Evolutionary conservation across 306 rosid species (phyloP).

Genomic region (Myrica gale): DNA sequence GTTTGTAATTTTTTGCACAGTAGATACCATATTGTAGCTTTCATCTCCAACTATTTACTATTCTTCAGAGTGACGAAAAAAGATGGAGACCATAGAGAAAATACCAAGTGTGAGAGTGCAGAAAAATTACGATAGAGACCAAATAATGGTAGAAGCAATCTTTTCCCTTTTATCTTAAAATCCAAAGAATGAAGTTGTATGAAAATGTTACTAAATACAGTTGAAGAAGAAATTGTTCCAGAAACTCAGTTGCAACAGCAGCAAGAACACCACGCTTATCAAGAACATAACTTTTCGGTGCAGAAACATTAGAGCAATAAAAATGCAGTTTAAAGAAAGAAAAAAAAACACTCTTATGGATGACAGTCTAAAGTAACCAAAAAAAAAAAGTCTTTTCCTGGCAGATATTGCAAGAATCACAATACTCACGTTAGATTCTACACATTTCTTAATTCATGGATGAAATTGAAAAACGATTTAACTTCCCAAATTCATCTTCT

Average conservation of each 20-base stretch:
- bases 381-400: not conserved
- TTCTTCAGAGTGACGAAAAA: not conserved
- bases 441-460: not conserved
- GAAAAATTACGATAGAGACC: not conserved
- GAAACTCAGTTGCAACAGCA: not conserved
- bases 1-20: not conserved
- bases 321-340: not conserved
- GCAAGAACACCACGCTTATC: conserved; percentile 4
- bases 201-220: too few species aligned
- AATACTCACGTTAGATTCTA: not conserved
- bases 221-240: too few species aligned
- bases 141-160: too few species aligned
- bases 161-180: too few species aligned
- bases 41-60: not conserved
- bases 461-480: not conserved
- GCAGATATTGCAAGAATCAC: not conserved
- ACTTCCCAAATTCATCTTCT: not conserved
- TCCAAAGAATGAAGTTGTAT: too few species aligned
- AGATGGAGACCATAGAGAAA: not conserved
- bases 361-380: not conserved
- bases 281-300: not conserved
- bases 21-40: not conserved
- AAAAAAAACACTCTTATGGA: not conserved
- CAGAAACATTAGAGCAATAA: not conserved
- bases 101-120: not conserved